A percentile compares a stretch with the other conserved stretches of the same genome.
These are phyloP conservation scores for Byssothecium circinans DNA, from an alignment of 2,329 filamentous ascomycete genomes.

Conservation along the genomic window DNA sequence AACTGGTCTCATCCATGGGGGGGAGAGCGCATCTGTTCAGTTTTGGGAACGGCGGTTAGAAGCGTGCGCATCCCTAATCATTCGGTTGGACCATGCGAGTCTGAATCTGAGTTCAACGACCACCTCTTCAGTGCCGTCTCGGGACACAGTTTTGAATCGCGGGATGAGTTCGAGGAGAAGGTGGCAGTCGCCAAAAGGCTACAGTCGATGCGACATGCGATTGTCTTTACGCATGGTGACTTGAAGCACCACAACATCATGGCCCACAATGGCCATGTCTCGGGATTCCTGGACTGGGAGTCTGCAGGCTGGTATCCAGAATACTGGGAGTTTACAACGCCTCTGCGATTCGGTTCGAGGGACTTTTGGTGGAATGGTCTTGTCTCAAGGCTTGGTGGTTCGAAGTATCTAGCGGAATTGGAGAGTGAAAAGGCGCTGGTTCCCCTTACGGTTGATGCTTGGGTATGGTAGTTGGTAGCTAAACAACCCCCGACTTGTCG, in stretches of 20 bases:
- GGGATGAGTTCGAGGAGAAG: slow-evolving; percentile 26
- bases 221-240: slow-evolving; percentile 31
- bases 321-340: slow-evolving; percentile 26
- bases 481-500: too few relatives aligned
- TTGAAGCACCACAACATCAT: slow-evolving; percentile 25
- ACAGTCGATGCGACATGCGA: slow-evolving; percentile 25
- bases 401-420: slow-evolving; percentile 12
- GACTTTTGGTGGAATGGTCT: slow-evolving; percentile 17
- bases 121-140: slow-evolving; percentile 34
- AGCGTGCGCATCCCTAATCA: slow-evolving; percentile 40
- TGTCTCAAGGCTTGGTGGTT: slow-evolving; percentile 13
- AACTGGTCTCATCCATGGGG: slow-evolving; percentile 33
- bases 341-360: slow-evolving; percentile 12
- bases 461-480: slow-evolving; percentile 12
- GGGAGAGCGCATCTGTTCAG: slow-evolving; percentile 32
- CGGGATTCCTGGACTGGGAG: slow-evolving; percentile 25
- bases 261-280: slow-evolving; percentile 18
- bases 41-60: slow-evolving; percentile 31
- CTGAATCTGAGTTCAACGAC: slow-evolving; percentile 29
- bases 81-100: slow-evolving; percentile 33
- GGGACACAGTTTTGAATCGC: slow-evolving; percentile 28
- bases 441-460: slow-evolving; percentile 17
- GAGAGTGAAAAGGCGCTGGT: slow-evolving; percentile 19
- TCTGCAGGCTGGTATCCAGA: slow-evolving; percentile 27
- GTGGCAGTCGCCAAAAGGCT: slow-evolving; percentile 20